Percentiles rank a stretch among this genome's conserved stretches.
Conservation (phyloP, 768 basidiomycete genomes). For the Mycena epipterygia region DNA sequence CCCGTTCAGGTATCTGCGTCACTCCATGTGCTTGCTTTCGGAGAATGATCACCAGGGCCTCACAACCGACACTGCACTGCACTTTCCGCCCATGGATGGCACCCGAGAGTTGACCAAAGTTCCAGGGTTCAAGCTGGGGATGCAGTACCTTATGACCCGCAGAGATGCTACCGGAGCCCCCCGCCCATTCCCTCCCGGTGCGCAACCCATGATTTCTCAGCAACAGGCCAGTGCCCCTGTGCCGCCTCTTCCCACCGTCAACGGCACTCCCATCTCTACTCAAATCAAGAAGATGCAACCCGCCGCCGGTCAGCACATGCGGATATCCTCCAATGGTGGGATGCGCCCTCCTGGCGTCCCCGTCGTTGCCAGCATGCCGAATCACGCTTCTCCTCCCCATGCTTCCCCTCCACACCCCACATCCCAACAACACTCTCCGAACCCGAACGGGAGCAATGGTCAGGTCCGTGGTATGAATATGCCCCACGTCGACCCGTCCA, state of each 20-base stretch:
- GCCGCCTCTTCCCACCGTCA: conserved; percentile 36
- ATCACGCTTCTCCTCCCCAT: conserved; percentile 47
- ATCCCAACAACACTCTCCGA: conserved; percentile 47
- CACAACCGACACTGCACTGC: conserved; percentile 29
- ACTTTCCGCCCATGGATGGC: conserved; percentile 57
- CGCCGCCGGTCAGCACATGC: conserved; percentile 65
- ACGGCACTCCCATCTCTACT: conserved; percentile 69
- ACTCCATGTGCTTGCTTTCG: conserved; percentile 69
- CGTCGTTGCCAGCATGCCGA: conserved; percentile 48
- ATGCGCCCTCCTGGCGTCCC: conserved; percentile 64
- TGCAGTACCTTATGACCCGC: conserved; percentile 30
- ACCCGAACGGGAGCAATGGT: conserved; percentile 53
- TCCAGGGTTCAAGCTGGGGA: conserved; percentile 57
- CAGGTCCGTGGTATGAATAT: conserved; percentile 58
- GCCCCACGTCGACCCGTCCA: conserved; percentile 60
- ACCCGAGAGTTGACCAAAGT: conserved; percentile 57
- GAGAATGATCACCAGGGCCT: conserved; percentile 50
- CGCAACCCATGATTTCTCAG: conserved; percentile 27
- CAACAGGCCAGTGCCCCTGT: conserved; percentile 7
- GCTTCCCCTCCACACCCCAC: conserved; percentile 56
- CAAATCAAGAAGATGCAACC: conserved; percentile 76
- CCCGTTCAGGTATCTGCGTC: conserved; percentile 63
- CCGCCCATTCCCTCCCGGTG: conserved; percentile 23
- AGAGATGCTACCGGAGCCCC: conserved; percentile 25
- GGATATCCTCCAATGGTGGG: conserved; percentile 71